Conservation (phyloP, 2,329 filamentous ascomycete species). For the Drechslerella stenobrocha region DNA sequence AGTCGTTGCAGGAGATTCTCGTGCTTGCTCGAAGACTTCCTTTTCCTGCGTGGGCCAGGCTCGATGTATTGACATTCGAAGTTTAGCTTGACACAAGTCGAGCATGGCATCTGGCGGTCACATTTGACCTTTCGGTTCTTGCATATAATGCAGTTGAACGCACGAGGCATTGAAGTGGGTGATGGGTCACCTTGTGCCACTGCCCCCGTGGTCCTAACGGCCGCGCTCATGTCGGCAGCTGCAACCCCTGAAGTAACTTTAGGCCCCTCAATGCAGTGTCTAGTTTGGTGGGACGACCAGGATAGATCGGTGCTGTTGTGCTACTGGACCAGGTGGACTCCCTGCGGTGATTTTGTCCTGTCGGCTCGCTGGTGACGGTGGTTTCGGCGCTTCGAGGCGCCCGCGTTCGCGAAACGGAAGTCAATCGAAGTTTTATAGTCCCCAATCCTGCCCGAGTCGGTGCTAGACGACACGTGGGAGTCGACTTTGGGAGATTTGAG, state of each 20-base stretch:
- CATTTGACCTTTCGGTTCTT: slow-evolving; percentile 77
- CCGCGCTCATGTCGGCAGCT: slow-evolving; percentile 5
- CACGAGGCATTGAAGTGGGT: slow-evolving; percentile 54
- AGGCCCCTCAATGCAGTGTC: too few species aligned
- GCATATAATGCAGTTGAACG: slow-evolving; percentile 69
- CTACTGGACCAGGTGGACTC: too few species aligned
- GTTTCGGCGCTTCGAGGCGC: too few species aligned
- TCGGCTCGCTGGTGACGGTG: too few species aligned
- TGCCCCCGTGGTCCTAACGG: slow-evolving; percentile 7
- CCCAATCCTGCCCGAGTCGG: slow-evolving; percentile 52
- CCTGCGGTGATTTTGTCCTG: too few species aligned
- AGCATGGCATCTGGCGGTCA: slow-evolving; percentile 72
- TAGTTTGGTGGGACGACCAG: too few species aligned
- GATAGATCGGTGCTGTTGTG: too few species aligned
- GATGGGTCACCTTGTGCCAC: slow-evolving; percentile 52
- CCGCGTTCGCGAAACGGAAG: too few species aligned
- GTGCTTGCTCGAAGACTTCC: slow-evolving; percentile 44
- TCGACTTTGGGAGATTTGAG: too few species aligned
- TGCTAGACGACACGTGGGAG: too few species aligned
- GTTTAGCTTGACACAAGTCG: slow-evolving; percentile 67
- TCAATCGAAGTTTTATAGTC: slow-evolving; percentile 55
- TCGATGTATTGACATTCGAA: slow-evolving; percentile 66
- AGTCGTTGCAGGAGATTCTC: slow-evolving; percentile 35
- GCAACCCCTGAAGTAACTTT: too few species aligned
- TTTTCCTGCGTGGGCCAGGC: slow-evolving; percentile 56